Base-by-base conservation (phyloP, 371 early-diverging fungal species). In the Zychaea mexicana region DNA sequence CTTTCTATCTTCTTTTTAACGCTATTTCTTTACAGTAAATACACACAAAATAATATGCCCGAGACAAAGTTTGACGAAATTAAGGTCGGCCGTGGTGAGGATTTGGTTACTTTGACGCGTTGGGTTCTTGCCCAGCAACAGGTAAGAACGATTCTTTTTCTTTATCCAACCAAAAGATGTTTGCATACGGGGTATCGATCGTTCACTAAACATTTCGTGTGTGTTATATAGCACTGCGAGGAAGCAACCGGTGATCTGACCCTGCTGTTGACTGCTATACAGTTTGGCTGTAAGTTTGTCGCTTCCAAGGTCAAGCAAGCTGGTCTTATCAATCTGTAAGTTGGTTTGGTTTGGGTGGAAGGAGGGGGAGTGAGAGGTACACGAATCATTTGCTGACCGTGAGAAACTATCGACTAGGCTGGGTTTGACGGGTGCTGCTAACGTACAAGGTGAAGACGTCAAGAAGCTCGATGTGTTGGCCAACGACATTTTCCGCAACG, bases 401-500 rank as follows among this genome's bases (percentile, higher is more conserved):
- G n/a, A n/a, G n/a, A n/a, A n/a, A n/a, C n/a, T n/a, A n/a, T n/a
- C n/a, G n/a, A n/a, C n/a, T n/a, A 92, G 92, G 61, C 83, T 95
- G 46, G 98, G 98, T 57, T 85, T 97, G 33, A 93, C 97, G 12
- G 89, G 88, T 52, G 83, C 86, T 49, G 85, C 87, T 28, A 98
- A 98, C 70, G 91, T 98, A 32, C 96, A 97, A 79, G 94, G 94
- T 57, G 98, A 98, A 77, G 95, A 95, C 55, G 93, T 92, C 66
- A 97, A 98, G 84, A 98, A 98, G 80, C 87, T 98, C 45, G 98
- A 98, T 72, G 92, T 96, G 15, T 86, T 98, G 59, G 93, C 97
- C 55, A 98, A 98, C 79, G 96, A 97, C 66, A 98, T 98, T 79
- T 97, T 98, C 85, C 91, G 96, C 77, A 97, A 98, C 75, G 85